Percentiles rank a stretch among this genome's conserved stretches.
Conservation (phyloP, 2,329 filamentous ascomycete genomes). For the Celoporthe dispersa region DNA sequence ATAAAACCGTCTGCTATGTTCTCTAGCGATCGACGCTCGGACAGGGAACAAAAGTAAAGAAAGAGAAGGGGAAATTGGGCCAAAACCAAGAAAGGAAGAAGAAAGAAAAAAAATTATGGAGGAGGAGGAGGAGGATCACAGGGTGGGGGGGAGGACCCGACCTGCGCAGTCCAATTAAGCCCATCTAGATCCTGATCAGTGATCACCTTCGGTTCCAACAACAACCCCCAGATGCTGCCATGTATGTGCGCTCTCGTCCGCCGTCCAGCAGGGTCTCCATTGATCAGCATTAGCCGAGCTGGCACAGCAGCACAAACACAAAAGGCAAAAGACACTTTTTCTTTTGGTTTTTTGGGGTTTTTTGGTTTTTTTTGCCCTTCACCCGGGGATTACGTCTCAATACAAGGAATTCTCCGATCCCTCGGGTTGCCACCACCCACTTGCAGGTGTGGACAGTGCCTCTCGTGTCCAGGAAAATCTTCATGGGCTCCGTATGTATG, state of each 20-base stretch:
- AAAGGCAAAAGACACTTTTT: background rate
- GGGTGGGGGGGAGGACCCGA: too few species aligned
- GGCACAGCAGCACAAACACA: background rate
- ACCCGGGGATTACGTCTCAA: background rate
- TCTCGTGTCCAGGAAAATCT: background rate
- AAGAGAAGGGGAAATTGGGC: background rate
- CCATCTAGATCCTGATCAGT: background rate
- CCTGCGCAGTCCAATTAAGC: background rate
- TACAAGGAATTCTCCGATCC: background rate
- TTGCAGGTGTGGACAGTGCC: background rate
- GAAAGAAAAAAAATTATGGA: background rate
- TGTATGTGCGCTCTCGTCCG: background rate
- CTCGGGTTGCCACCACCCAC: background rate
- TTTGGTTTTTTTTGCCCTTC: too few species aligned
- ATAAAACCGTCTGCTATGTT: background rate
- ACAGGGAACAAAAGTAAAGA: background rate
- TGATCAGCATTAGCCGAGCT: constrained; percentile 2
- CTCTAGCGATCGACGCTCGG: background rate
- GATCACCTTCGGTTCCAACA: constrained; percentile 3
- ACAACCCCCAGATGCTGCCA: background rate
- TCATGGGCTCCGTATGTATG: background rate
- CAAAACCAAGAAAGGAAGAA: background rate
- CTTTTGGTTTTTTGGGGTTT: too few species aligned
- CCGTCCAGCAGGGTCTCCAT: background rate
- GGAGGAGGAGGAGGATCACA: background rate